Conservation (phyloP, 2,329 filamentous ascomycete genomes). For the Stagonosporopsis cucurbitacearum region DNA sequence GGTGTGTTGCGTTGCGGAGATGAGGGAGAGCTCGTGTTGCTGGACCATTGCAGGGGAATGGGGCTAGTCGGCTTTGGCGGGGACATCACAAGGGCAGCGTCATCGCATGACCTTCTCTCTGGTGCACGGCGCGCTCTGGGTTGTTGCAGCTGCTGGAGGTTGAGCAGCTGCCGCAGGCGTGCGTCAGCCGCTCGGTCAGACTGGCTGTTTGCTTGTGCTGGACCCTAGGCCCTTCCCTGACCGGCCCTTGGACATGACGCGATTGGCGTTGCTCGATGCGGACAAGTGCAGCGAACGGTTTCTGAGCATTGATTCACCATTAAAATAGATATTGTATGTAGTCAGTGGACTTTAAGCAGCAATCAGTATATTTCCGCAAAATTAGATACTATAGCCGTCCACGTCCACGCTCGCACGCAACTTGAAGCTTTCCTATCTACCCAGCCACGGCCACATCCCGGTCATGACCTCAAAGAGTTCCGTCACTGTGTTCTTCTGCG, state of each 20-base stretch:
- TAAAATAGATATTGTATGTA: too few relatives aligned
- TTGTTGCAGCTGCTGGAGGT: background rate
- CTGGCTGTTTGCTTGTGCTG: background rate
- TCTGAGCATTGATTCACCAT: background rate
- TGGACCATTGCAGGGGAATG: slow-evolving; percentile 2
- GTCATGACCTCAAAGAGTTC: background rate
- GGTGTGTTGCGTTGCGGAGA: slow-evolving; percentile 1
- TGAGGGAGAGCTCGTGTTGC: slow-evolving; percentile 12
- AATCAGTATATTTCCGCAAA: background rate
- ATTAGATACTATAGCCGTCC: background rate
- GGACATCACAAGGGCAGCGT: slow-evolving; percentile 5
- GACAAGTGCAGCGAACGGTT: background rate
- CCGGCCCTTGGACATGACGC: background rate
- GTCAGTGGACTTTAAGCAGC: too few relatives aligned
- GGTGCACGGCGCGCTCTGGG: background rate
- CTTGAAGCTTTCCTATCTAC: background rate
- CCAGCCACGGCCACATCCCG: background rate
- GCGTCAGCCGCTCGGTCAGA: background rate
- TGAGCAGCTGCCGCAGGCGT: background rate
- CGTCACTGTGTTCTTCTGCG: background rate
- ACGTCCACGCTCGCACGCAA: background rate
- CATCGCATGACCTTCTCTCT: slow-evolving; percentile 14
- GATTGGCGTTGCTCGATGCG: slow-evolving; percentile 6
- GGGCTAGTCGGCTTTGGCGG: slow-evolving; percentile 2
- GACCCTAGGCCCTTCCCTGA: too few relatives aligned